phyloP scores from a whole-genome alignment of 2,329 filamentous ascomycete species.

The Xylariaceae sp. region DNA sequence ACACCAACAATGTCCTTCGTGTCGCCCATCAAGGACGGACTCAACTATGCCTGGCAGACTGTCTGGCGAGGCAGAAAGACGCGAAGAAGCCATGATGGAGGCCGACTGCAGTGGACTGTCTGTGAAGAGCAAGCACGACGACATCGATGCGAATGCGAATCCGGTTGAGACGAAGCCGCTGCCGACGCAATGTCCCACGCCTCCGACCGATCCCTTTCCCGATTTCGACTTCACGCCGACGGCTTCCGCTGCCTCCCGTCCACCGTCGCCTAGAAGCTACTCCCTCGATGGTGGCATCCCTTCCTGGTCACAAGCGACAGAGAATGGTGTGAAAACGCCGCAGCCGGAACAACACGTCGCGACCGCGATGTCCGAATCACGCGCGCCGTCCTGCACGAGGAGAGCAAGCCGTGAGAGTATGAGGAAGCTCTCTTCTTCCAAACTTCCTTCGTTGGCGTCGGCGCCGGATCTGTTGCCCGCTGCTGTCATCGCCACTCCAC shows the following conservation, averaged over 20 bases:
- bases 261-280: constrained; percentile 4
- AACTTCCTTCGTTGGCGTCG: constrained; percentile 52
- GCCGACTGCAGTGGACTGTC: neutral
- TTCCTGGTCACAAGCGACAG: constrained; percentile 4
- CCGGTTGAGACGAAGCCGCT: constrained; percentile 1
- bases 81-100: neutral
- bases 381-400: constrained; percentile 23
- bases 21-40: constrained; percentile 4
- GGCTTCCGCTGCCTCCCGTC: neutral
- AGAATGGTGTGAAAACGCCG: constrained; percentile 6
- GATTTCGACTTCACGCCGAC: constrained; percentile 13
- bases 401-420: constrained; percentile 37
- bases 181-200: constrained; percentile 17
- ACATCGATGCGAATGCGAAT: neutral
- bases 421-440: constrained; percentile 53
- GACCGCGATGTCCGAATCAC: constrained; percentile 17
- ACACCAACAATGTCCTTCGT: constrained; percentile 10
- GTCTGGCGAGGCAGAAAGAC: constrained; percentile 7
- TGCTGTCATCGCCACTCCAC: constrained; percentile 36
- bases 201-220: constrained; percentile 17
- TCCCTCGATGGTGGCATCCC: constrained; percentile 6
- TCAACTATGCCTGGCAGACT: constrained; percentile 15
- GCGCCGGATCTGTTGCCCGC: constrained; percentile 55
- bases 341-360: constrained; percentile 7
- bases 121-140: constrained; percentile 1